These are phyloP conservation scores for Gnaphalium uliginosum DNA, from an alignment of 129 eudicot species.

Conservation along the genomic window DNA sequence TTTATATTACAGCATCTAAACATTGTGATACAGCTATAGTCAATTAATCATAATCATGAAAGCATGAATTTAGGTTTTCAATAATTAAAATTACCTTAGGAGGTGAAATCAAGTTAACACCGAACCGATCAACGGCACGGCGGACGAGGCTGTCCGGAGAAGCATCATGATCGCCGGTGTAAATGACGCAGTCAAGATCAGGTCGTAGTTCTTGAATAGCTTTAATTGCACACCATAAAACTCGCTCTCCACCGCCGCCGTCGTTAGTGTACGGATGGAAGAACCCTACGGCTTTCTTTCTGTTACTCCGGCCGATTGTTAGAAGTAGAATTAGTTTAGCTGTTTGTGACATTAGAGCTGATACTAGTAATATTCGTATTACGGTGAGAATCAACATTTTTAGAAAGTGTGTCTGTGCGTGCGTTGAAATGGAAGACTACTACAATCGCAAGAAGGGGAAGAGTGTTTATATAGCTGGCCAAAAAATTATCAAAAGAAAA, in stretches of 20 bases:
- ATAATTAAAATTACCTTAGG: conserved; percentile 53
- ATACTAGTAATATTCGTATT: conserved; percentile 22
- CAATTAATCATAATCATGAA: background rate
- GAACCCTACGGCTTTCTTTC: conserved; percentile 63
- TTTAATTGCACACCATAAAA: conserved; percentile 97
- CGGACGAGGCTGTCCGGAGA: conserved; percentile 62
- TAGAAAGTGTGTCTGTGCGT: background rate
- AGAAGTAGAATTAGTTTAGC: conserved; percentile 13
- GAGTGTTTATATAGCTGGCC: background rate
- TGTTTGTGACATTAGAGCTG: conserved; percentile 21
- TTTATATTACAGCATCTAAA: background rate
- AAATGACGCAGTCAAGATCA: conserved; percentile 73
- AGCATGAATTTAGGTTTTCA: background rate
- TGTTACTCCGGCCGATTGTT: conserved; percentile 39
- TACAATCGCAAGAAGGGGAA: background rate
- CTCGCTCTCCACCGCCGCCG: conserved; percentile 99
- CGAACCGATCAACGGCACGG: conserved; percentile 88
- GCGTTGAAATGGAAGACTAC: background rate
- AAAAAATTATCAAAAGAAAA: no score
- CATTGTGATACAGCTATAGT: background rate
- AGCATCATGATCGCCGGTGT: conserved; percentile 92
- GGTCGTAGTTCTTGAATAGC: conserved; percentile 78
- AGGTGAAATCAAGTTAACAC: conserved; percentile 59
- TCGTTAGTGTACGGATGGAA: conserved; percentile 98
- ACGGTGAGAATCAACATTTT: conserved; percentile 17